These are phyloP conservation scores for Fusarium foetens DNA, from an alignment of 2,329 filamentous ascomycete genomes.

Conservation along the genomic window DNA sequence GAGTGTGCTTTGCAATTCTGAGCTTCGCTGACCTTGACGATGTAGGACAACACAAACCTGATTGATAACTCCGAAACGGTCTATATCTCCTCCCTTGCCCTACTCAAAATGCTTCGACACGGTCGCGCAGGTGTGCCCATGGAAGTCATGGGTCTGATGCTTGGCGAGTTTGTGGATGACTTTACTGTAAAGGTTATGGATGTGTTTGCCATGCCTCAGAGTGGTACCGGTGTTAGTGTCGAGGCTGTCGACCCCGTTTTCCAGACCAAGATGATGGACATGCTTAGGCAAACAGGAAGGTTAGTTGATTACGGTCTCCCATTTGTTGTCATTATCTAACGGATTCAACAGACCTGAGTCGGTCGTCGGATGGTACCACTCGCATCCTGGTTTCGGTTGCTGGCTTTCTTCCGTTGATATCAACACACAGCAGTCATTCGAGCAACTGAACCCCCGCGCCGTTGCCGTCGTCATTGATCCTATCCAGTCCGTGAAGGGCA, in stretches of 20 bases:
- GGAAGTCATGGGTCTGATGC: constrained; percentile 99
- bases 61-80: constrained; percentile 99
- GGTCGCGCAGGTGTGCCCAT: constrained; percentile 97
- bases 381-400: constrained; percentile 98
- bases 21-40: constrained; percentile 12
- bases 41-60: constrained; percentile 85
- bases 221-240: constrained; percentile 96
- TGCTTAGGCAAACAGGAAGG: constrained; percentile 97
- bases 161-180: constrained; percentile 98
- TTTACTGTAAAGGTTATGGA: constrained; percentile 98
- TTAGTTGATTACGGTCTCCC: constrained; percentile 55
- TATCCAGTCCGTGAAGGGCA: constrained; percentile 99
- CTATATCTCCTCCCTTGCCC: constrained; percentile 96
- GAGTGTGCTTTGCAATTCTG: background rate
- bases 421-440: constrained; percentile 99
- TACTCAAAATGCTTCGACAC: constrained; percentile 98
- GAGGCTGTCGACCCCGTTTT: constrained; percentile 99
- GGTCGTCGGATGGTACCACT: constrained; percentile 99
- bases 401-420: constrained; percentile 99
- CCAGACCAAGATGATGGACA: constrained; percentile 99
- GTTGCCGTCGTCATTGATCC: constrained; percentile 98
- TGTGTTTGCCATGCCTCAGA: constrained; percentile 99
- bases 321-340: constrained; percentile 26
- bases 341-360: constrained; percentile 78
- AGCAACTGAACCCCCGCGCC: constrained; percentile 95